Evolutionary conservation across 805 yeast genomes (phyloP).

Genomic region (Yamadazyma akitaensis): DNA sequence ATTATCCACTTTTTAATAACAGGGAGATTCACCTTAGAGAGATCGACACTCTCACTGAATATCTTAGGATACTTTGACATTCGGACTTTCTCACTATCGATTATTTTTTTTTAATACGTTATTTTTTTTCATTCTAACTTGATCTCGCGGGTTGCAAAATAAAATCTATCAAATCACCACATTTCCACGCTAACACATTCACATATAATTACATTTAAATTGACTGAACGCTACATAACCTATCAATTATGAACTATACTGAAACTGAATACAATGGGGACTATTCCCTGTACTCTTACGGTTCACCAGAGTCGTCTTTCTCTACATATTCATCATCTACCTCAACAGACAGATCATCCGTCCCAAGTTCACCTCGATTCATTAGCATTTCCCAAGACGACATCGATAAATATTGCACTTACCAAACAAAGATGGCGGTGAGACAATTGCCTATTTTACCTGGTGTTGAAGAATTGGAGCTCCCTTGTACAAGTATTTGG

Average conservation of each 20-base stretch:
- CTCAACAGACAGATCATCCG: background rate
- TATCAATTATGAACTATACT: background rate
- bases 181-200: background rate
- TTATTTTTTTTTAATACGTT: too few relatives aligned
- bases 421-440: constrained; percentile 17
- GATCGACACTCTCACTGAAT: constrained; percentile 34
- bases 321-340: background rate
- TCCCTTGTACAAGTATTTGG: constrained; percentile 18
- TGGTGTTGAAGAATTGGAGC: constrained; percentile 3
- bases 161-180: background rate
- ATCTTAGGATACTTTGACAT: constrained; percentile 25
- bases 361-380: background rate
- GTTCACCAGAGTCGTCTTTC: background rate
- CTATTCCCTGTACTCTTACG: background rate
- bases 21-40: constrained; percentile 34
- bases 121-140: background rate
- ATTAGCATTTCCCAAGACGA: background rate
- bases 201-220: background rate
- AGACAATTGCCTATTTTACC: constrained; percentile 5
- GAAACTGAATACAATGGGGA: background rate
- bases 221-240: background rate
- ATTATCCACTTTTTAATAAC: constrained; percentile 44
- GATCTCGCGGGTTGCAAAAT: constrained; percentile 3
- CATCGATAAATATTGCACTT: constrained; percentile 16
- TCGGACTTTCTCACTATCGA: background rate